Base-by-base conservation (phyloP, 371 early-diverging fungal genomes). In the Mucor piriformis region DNA sequence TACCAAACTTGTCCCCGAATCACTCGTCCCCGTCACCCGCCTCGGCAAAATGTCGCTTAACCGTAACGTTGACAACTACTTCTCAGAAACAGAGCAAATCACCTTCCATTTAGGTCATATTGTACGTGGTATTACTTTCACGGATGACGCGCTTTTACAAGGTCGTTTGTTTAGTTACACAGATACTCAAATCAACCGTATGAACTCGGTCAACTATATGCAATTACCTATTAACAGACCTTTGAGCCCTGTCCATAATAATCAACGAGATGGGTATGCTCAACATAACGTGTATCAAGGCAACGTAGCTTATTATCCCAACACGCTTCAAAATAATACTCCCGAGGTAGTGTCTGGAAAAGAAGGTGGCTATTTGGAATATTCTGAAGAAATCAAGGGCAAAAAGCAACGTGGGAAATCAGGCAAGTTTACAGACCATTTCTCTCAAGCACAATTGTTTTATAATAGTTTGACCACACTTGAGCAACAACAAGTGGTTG, bases 1-100 rank as follows among this genome's bases (percentile, higher is more conserved):
- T 24, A 86, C 86, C 64, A 86, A 86, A 59, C 46, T 84, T 46
- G 61, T 81, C 12, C 85, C 85, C 5, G 79, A 84, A 52, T 70
- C 76, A 12, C 3, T 75, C 2, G 74, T 77, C 3, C 82, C 86
- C 2, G 59, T 84, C 21, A 66, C 62, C 2, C 54, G 47, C 25
- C 59, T 86, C 3, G 86, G 86, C 20, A 72, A 72, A 24, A 72
- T 86, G 67, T 66, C 67, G 3, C 64, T 83, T 32, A 76, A 86
- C 63, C 74, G 79, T 33, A 81, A 77, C 56, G 71, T 71, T 16
- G 81, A 79, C 13, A 79, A 86, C 51, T 84, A 61, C 69, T 84
- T 82, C 65, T 57, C 83, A 10, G 84, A 85, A 57, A 77, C 77
- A 0, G 86, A 85, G 53, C 86, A 85, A 48, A 63, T 74, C 8